Evolutionary conservation across 805 yeast genomes (phyloP), one percentile per base, ranked within the genome.

Genomic region (Debaryomyces maramus): DNA sequence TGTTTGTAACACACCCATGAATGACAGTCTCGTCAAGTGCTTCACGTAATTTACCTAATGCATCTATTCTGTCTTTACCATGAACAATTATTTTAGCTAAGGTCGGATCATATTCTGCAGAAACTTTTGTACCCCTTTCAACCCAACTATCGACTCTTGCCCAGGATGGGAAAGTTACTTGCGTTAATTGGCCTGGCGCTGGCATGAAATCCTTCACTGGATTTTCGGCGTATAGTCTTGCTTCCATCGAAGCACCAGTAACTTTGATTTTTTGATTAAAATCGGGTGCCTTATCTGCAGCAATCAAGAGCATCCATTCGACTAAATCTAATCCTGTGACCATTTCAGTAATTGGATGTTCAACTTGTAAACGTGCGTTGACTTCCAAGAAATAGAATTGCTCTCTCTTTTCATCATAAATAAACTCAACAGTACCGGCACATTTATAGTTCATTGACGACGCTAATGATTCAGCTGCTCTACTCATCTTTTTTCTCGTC

Each of bases 61-160:
- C 96, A 44, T 90, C 98, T 33, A 74, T 77, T 63, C 99, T 81
- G 60, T 88, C 90, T 41, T 75, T 79, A 32, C 97, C 98, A 55
- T 89, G 91, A 22, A 93, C 98, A 64, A 91, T 91, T 52, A 93
- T 90, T 67, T 91, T 91, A 32, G 98, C 98, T 50, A 91, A 72
- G 8, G 97, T 88, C 35, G 98, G 98, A 65, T 90, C 99, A 62
- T 88, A 91, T 63, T 93, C 97, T 17, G 97, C 88, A 45, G 95
- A 83, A 44, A 91, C 71, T 26, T 75, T 80, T 9, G 97, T 84
- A 48, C 99, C 99, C 48, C 85, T 85, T 40, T 78, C 71, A 35
- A 88, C 91, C 98, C 99, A 93, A 10, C 93, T 84, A 59, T 91
- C 99, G 47, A 91, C 79, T 67, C 99, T 81, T 6, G 97, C 97